phyloP scores from a whole-genome alignment of 148 eudicot species.

The Pharnaceum exiguum region DNA sequence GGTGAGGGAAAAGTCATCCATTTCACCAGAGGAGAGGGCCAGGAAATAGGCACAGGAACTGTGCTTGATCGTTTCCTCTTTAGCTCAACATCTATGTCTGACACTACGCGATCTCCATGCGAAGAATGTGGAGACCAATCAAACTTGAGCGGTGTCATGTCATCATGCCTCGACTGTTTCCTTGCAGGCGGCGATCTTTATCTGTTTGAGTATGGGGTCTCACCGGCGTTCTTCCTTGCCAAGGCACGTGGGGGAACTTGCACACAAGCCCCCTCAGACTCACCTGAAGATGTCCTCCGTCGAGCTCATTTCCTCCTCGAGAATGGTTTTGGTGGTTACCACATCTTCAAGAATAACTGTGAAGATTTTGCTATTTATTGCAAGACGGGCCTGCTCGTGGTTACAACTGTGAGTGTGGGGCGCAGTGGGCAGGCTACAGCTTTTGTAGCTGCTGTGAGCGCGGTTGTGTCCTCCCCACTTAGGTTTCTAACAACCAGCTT shows the following conservation, averaged over 20 bases:
- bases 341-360: conserved; percentile 87
- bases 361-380: conserved; percentile 92
- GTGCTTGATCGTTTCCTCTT: conserved; percentile 57
- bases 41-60: conserved; percentile 87
- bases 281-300: conserved; percentile 57
- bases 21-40: conserved; percentile 83
- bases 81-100: conserved; percentile 56
- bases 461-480: conserved; percentile 67
- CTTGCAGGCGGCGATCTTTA: conserved; percentile 76
- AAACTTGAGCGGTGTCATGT: conserved; percentile 57
- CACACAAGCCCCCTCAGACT: conserved; percentile 70
- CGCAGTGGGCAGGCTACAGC: conserved; percentile 85
- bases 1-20: conserved; percentile 85
- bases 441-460: conserved; percentile 57
- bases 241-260: conserved; percentile 94
- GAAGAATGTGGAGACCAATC: conserved; percentile 73
- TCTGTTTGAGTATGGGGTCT: conserved; percentile 53
- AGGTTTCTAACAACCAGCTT: conserved; percentile 59
- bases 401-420: conserved; percentile 64
- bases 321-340: conserved; percentile 85
- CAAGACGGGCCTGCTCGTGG: conserved; percentile 69
- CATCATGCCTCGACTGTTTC: conserved; percentile 89
- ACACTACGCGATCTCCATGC: conserved; percentile 42
- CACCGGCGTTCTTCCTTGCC: conserved; percentile 57
- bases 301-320: conserved; percentile 68